Percentiles rank a stretch among this genome's conserved stretches.
These are phyloP conservation scores for Truncatella angustata DNA, from an alignment of 2,329 filamentous ascomycete species.

Conservation along the genomic window DNA sequence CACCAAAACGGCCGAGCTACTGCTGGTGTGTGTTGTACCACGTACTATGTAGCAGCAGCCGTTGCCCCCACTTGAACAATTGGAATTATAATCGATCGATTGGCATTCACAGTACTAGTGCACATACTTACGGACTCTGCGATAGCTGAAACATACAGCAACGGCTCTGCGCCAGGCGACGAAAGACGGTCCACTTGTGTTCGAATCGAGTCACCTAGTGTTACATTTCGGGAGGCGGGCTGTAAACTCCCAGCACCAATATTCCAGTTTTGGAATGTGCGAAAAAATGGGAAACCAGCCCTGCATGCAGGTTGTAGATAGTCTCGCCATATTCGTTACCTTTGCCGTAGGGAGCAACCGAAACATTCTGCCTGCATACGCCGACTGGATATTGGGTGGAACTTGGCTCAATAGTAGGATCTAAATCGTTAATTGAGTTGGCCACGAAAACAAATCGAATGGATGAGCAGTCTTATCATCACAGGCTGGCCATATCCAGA, in stretches of 20 bases:
- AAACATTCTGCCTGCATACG: not conserved
- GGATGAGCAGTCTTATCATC: not conserved
- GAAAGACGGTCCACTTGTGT: not conserved
- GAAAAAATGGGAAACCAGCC: not conserved
- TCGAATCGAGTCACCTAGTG: not conserved
- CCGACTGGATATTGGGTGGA: not conserved
- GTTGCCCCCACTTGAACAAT: not conserved
- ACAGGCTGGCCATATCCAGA: too few species aligned
- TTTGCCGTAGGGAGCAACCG: not conserved
- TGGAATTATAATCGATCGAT: not conserved
- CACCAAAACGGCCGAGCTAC: not conserved
- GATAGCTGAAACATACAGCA: too few species aligned
- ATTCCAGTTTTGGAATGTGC: not conserved
- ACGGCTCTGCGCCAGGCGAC: not conserved
- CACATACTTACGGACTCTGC: not conserved
- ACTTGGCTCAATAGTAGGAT: too few species aligned
- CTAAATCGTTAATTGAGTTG: not conserved
- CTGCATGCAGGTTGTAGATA: not conserved
- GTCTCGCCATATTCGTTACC: not conserved
- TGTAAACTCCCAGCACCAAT: not conserved
- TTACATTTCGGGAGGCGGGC: not conserved
- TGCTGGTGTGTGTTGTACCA: not conserved
- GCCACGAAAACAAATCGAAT: not conserved
- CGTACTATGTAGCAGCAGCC: too few species aligned
- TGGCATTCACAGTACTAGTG: not conserved